phyloP scores from a whole-genome alignment of 2,329 filamentous ascomycete species.

The Plenodomus biglobosus region DNA sequence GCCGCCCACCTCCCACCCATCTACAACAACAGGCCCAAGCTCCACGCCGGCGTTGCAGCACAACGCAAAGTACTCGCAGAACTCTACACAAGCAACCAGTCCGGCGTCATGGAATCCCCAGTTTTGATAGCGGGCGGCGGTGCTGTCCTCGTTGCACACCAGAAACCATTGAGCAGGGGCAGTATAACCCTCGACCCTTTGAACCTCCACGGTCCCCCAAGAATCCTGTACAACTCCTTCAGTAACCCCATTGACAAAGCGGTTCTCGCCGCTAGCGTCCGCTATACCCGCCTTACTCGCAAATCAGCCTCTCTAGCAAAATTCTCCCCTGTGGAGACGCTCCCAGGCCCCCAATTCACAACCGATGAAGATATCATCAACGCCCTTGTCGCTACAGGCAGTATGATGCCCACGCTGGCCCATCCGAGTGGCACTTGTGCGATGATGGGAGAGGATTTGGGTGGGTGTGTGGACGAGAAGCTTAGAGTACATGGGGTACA shows the following conservation, averaged over 20 bases:
- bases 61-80: constrained; percentile 34
- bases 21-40: constrained; percentile 28
- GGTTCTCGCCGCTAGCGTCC: constrained; percentile 39
- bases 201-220: constrained; percentile 31
- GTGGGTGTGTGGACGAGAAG: constrained; percentile 31
- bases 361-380: constrained; percentile 33
- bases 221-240: constrained; percentile 32
- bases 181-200: constrained; percentile 30
- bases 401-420: constrained; percentile 26
- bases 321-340: constrained; percentile 25
- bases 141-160: constrained; percentile 26
- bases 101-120: constrained; percentile 29
- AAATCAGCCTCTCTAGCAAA: constrained; percentile 28
- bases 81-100: constrained; percentile 23
- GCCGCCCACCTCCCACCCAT: constrained; percentile 24
- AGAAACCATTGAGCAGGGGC: constrained; percentile 47
- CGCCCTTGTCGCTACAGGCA: constrained; percentile 14
- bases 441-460: constrained; percentile 39
- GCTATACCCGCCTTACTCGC: constrained; percentile 38
- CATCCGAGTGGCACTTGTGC: constrained; percentile 34
- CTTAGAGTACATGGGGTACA: constrained; percentile 36
- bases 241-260: constrained; percentile 34
- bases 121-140: constrained; percentile 40
- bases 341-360: constrained; percentile 30
- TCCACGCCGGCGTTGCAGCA: constrained; percentile 25